Evolutionary conservation across 1,139 yeast genomes (phyloP), one percentile per base, ranked within the genome.

Genomic region (Yamadazyma sp.): DNA sequence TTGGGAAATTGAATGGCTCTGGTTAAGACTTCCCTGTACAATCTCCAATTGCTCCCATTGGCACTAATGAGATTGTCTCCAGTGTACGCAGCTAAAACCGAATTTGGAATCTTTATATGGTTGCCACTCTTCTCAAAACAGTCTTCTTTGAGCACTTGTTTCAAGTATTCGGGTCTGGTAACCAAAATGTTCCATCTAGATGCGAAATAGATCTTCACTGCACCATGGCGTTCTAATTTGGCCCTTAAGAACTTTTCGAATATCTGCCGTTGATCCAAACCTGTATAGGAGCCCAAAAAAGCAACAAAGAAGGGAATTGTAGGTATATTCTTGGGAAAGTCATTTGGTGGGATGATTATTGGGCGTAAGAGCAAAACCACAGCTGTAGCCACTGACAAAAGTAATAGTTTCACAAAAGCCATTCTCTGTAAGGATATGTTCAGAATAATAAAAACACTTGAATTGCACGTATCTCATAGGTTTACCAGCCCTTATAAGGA

Each of bases 21-120:
- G 4, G 79, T 70, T 31, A 79, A 53, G 15, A 73, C 54, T 3
- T 56, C 57, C 43, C 86, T 61, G 49, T 77, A 80, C 7, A 58
- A 46, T 44, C 56, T 73, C 86, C 86, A 80, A n/a, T 56, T 53
- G 2, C 58, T 55, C 0, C 83, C 83, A 51, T 78, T 82, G 1
- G 84, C 76, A 49, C 84, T 78, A 22, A 80, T 80, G 2, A 80
- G 66, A 51, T 80, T 80, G 45, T 79, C 84, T 0, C 86, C 86
- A 0, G 84, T 77, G 47, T 80, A 80, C 8, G 65, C 64, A 0
- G 83, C 73, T 27, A 79, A 53, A 1, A 79, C 76, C 6, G 83
- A 70, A 41, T 75, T 64, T 0, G 85, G 84, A 14, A 78, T 78
- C 50, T 80, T 80, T 36, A 66, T 62, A 27, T 79, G 83, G 43